Base-by-base conservation (phyloP, 768 basidiomycete species). In the Amanita muscaria region DNA sequence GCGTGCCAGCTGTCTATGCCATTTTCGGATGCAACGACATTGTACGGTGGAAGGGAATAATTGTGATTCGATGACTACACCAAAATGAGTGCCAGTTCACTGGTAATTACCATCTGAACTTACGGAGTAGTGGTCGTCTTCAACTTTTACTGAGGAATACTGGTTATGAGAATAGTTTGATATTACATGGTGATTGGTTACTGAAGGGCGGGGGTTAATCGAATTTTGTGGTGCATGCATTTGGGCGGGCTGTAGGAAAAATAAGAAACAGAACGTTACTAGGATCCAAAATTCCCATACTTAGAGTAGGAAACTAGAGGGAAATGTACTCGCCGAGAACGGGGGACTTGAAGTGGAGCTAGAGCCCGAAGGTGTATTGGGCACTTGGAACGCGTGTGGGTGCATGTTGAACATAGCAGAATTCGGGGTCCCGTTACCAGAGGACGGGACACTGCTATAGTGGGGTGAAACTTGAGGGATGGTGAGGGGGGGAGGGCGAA, bases 301-400 rank as follows among this genome's bases (percentile, higher is more conserved):
- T 51, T 56, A 53, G 59, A 38, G 45, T 53, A 55, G 57, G 56
- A 53, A 51, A 52, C 54, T 44, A 52, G 48, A 67, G 62, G 64
- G 66, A 72, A 69, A 59, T 71, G 72, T 59, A 84, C 86, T 85
- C 79, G 77, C 85, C 82, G 86, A 88, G 70, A 85, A 87, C n/a
- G 83, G 81, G 46, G 82, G 80, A 52, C 79, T 85, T 21, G 81
- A 82, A 4, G 81, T 81, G 18, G 79, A 72, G 56, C 82, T 85
- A 15, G 82, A 83, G 15, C 75, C 79, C 16, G 80, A 80, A 2
- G 81, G 80, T 3, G 83, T 82, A 57, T 80, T 77, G 15, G 81
- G 81, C 58, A 83, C 67, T 53, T 75, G 77, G 59, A 82, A 83
- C 3, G 74, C 66, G 33, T 79, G 67, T 6, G 72, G 69, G 44